Conservation (phyloP, 768 basidiomycete species). For the Leccinum subgranulosum region DNA sequence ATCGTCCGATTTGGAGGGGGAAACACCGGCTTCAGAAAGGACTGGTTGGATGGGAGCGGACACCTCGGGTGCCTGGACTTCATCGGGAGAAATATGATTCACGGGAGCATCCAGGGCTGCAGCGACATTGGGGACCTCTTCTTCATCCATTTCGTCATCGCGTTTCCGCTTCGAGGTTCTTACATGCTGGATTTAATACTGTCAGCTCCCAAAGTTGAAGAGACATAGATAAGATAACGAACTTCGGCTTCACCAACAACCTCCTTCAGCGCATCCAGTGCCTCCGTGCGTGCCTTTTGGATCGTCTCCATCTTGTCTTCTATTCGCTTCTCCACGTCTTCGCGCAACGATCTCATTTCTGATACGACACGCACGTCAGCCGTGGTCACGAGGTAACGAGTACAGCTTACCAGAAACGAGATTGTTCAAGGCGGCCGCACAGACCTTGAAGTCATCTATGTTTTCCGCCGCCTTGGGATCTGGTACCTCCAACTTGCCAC, state of each 20-base stretch:
- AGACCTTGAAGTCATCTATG: conserved; percentile 25
- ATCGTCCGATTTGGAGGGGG: background rate
- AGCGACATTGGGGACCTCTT: background rate
- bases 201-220: conserved; percentile 20
- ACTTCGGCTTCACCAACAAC: conserved; percentile 35
- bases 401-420: conserved; percentile 41
- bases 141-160: conserved; percentile 35
- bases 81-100: background rate
- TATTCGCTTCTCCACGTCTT: conserved; percentile 45
- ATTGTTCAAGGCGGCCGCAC: conserved; percentile 34
- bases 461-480: conserved; percentile 7
- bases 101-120: background rate
- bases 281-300: conserved; percentile 38
- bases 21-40: background rate
- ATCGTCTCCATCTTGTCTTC: conserved; percentile 44
- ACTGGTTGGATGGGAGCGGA: background rate
- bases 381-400: background rate
- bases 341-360: conserved; percentile 48
- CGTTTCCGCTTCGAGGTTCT: conserved; percentile 66
- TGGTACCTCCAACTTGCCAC: conserved; percentile 17
- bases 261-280: conserved; percentile 35
- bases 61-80: background rate
- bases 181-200: conserved; percentile 23
- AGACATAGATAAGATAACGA: conserved; percentile 10
- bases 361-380: background rate